These are phyloP conservation scores for Eimeria acervulina DNA, from an alignment of 169 alveolate genomes.

Conservation along the genomic window DNA sequence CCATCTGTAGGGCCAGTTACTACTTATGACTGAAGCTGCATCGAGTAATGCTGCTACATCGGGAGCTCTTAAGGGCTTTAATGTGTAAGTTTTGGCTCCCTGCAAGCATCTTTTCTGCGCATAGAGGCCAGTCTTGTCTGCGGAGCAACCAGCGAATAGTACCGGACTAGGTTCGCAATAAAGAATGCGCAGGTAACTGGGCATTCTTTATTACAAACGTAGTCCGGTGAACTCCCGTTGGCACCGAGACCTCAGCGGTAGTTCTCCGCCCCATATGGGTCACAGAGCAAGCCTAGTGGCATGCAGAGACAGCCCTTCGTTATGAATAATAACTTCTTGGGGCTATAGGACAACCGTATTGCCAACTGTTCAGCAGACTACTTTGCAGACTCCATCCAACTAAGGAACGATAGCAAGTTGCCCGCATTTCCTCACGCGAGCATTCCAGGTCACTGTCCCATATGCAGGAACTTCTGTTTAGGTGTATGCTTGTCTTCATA, in stretches of 20 bases:
- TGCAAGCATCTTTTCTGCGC: neutral
- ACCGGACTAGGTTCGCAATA: neutral
- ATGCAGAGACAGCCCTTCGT: neutral
- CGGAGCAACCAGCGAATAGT: neutral
- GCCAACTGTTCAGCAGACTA: neutral
- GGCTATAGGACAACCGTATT: neutral
- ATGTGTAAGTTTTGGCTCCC: neutral
- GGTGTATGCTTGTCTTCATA: neutral
- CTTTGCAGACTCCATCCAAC: neutral
- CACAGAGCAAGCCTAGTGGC: neutral
- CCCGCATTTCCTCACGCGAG: neutral
- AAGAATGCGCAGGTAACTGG: neutral
- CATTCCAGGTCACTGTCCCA: neutral
- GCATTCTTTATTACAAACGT: too few relatives aligned
- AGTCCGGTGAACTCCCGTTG: too few relatives aligned
- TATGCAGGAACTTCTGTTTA: neutral
- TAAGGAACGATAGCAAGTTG: neutral
- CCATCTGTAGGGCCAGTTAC: neutral
- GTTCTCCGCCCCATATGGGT: neutral
- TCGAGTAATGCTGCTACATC: neutral
- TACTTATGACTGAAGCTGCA: neutral
- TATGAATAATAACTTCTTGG: neutral
- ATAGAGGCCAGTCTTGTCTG: neutral
- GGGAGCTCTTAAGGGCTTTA: neutral
- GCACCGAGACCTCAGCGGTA: neutral